phyloP scores from a whole-genome alignment of 1,284 basidiomycete genomes.

The Austropuccinia psidii region DNA sequence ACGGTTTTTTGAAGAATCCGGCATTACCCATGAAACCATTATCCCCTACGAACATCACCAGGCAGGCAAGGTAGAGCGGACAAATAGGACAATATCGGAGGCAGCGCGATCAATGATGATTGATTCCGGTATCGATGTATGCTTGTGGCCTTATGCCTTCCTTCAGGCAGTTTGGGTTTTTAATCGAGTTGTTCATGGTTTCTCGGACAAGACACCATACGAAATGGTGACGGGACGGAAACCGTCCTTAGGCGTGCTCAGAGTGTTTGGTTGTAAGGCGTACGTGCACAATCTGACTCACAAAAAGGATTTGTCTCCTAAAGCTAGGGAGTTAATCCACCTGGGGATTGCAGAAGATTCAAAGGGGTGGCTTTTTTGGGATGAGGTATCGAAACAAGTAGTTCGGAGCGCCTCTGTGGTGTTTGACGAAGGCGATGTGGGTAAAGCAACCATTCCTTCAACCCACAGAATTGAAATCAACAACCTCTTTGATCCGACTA shows the following conservation, averaged over 20 bases:
- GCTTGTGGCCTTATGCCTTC: background rate
- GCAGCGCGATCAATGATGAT: background rate
- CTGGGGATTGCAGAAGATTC: background rate
- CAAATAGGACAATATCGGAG: background rate
- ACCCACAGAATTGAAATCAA: too few species aligned
- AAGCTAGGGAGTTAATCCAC: background rate
- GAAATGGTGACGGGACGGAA: background rate
- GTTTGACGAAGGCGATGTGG: background rate
- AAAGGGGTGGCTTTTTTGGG: slow-evolving; percentile 8
- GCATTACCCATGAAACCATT: background rate
- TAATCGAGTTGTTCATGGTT: background rate
- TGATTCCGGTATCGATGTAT: background rate
- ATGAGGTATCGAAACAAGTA: background rate
- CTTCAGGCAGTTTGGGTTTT: background rate
- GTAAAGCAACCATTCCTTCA: background rate
- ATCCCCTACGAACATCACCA: slow-evolving; percentile 15
- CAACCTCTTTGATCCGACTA: too few species aligned
- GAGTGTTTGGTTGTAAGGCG: background rate
- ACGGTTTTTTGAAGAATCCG: background rate
- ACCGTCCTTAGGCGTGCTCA: background rate
- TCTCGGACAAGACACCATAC: background rate
- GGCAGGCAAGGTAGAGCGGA: background rate
- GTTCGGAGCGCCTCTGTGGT: background rate
- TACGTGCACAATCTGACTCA: background rate
- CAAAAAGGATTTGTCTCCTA: background rate